Conservation (phyloP, 768 basidiomycete genomes). For the Calocybe indica region DNA sequence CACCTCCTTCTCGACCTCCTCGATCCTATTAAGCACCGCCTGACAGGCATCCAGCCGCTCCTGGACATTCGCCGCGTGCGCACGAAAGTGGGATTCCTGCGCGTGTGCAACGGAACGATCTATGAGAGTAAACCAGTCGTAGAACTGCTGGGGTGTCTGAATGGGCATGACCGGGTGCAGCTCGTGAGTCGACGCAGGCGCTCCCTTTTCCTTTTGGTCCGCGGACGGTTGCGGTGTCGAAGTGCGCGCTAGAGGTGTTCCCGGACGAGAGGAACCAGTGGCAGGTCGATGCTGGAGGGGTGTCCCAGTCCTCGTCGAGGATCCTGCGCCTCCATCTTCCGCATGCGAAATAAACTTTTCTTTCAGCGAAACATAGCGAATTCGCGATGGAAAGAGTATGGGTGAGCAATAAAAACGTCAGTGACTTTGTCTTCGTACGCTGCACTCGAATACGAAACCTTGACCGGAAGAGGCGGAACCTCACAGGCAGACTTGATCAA, state of each 20-base stretch:
- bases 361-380: slow-evolving; percentile 1
- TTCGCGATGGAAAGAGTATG: slow-evolving; percentile 2
- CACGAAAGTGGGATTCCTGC: slow-evolving; percentile 89
- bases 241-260: slow-evolving; percentile 40
- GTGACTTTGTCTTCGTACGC: not conserved
- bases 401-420: not conserved
- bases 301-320: not conserved
- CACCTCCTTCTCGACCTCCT: slow-evolving; percentile 69
- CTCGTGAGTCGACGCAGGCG: slow-evolving; percentile 31
- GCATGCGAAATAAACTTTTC: slow-evolving; percentile 19
- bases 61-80: slow-evolving; percentile 72
- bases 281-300: slow-evolving; percentile 12
- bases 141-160: slow-evolving; percentile 91
- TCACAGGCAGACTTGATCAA: slow-evolving; percentile 58
- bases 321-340: no score
- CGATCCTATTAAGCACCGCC: slow-evolving; percentile 60
- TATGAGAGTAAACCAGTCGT: slow-evolving; percentile 91
- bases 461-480: slow-evolving; percentile 59
- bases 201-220: slow-evolving; percentile 3
- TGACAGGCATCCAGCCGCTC: slow-evolving; percentile 79
- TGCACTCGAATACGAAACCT: slow-evolving; percentile 39
- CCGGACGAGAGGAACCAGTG: slow-evolving; percentile 21
- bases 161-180: slow-evolving; percentile 76
- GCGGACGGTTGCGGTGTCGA: slow-evolving; percentile 28
- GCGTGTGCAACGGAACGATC: slow-evolving; percentile 88